Conservation (phyloP, 805 yeast genomes). For the Clavispora santaluciae region DNA sequence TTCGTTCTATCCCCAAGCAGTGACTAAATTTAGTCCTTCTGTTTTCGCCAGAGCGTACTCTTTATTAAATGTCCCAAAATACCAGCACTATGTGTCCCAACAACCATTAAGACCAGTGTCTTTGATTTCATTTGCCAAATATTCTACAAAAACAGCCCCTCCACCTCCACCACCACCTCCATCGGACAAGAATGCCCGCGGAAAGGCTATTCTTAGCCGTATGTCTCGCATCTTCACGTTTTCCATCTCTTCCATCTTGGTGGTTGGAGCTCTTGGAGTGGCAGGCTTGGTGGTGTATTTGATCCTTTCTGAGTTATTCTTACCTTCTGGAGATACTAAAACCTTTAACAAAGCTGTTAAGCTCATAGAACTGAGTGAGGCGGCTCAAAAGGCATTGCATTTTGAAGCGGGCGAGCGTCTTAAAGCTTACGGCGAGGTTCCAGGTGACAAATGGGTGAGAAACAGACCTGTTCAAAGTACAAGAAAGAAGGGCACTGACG, state of each 20-base stretch:
- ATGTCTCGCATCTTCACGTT: slow-evolving; percentile 58
- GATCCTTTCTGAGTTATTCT: slow-evolving; percentile 70
- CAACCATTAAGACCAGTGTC: background rate
- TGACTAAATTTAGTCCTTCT: background rate
- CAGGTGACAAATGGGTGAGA: slow-evolving; percentile 77
- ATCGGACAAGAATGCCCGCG: slow-evolving; percentile 35
- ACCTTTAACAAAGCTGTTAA: slow-evolving; percentile 84
- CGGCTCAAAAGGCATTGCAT: slow-evolving; percentile 53
- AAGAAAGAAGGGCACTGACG: slow-evolving; percentile 64
- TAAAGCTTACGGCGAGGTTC: slow-evolving; percentile 77
- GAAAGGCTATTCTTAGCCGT: slow-evolving; percentile 39
- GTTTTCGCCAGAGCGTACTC: background rate
- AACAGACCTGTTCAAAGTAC: slow-evolving; percentile 76
- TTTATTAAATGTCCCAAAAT: background rate
- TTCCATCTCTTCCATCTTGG: slow-evolving; percentile 54
- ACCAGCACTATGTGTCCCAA: background rate
- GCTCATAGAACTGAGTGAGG: slow-evolving; percentile 63
- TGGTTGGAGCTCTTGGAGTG: slow-evolving; percentile 64
- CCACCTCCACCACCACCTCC: slow-evolving; percentile 36
- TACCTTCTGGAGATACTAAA: slow-evolving; percentile 90
- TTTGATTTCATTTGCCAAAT: slow-evolving; percentile 2
- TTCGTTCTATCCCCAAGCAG: background rate
- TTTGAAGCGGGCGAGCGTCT: slow-evolving; percentile 54
- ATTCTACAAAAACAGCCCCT: slow-evolving; percentile 21
- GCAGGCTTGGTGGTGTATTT: slow-evolving; percentile 68